Percentiles rank a stretch among this genome's conserved stretches.
phyloP scores from a whole-genome alignment of 805 yeast species.

The Debaryomyces maramus region DNA sequence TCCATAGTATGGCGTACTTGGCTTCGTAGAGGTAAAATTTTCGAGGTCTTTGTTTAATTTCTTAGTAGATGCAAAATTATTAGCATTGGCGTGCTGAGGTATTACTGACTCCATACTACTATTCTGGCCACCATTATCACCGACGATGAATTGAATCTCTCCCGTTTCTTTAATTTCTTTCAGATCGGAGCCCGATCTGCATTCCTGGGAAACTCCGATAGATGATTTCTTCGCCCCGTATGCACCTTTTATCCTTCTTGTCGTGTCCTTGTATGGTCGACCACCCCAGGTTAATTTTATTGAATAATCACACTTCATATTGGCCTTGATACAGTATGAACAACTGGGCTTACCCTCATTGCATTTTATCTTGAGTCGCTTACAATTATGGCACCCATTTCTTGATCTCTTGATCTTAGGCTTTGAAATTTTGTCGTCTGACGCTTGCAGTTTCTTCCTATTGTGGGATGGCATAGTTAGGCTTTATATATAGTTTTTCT shows the following conservation, averaged over 20 bases:
- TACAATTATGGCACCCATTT: slow-evolving; percentile 63
- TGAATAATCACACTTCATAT: slow-evolving; percentile 59
- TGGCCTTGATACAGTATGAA: slow-evolving; percentile 50
- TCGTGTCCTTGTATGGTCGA: slow-evolving; percentile 53
- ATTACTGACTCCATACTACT: no score
- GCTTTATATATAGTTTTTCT: no score
- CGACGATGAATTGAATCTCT: slow-evolving; percentile 5
- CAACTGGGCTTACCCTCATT: slow-evolving; percentile 68
- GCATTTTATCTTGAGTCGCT: slow-evolving; percentile 64
- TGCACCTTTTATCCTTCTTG: slow-evolving; percentile 22
- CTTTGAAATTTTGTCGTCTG: slow-evolving; percentile 2
- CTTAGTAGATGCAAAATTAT: neutral
- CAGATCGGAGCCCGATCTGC: neutral
- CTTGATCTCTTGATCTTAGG: slow-evolving; percentile 45
- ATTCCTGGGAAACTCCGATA: no score
- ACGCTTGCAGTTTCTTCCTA: no score
- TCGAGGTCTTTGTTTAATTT: no score
- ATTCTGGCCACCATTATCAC: no score
- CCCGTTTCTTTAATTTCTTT: neutral
- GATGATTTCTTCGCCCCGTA: no score
- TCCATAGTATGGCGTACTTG: neutral
- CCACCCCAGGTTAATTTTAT: slow-evolving; percentile 75
- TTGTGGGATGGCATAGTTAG: no score
- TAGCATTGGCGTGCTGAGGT: no score
- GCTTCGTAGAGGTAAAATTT: no score